Percentiles rank a stretch among this genome's conserved stretches.
These are phyloP conservation scores for Thelonectria rubi DNA, from an alignment of 2,329 filamentous ascomycete genomes.

Conservation along the genomic window DNA sequence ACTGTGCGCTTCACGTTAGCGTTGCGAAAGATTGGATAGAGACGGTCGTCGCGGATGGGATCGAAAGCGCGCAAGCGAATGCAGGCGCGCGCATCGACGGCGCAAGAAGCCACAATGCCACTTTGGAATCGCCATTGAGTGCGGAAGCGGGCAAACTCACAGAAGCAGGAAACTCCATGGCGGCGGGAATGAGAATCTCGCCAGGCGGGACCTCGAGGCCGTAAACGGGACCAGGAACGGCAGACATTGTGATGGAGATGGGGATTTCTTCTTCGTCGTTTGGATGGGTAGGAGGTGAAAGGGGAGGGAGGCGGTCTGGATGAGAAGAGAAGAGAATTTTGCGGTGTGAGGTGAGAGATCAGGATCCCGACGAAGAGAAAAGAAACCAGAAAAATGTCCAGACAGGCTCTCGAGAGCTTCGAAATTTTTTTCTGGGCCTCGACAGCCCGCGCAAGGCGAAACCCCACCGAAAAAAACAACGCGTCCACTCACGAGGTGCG, in stretches of 20 bases:
- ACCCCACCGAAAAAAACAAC: constrained; percentile 30
- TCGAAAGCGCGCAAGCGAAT: background rate
- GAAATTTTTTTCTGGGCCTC: constrained; percentile 48
- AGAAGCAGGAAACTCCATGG: constrained; percentile 81
- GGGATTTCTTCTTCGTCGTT: constrained; percentile 3
- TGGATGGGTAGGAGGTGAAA: constrained; percentile 8
- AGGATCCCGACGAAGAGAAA: constrained; percentile 31
- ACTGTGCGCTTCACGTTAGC: constrained; percentile 62
- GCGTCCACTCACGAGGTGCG: constrained; percentile 41
- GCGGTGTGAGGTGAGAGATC: constrained; percentile 24
- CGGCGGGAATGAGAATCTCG: constrained; percentile 82
- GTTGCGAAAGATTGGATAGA: background rate
- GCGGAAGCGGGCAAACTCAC: constrained; percentile 62
- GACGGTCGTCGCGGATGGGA: background rate
- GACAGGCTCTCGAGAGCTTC: constrained; percentile 36
- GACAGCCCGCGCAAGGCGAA: constrained; percentile 14
- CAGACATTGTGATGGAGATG: constrained; percentile 58
- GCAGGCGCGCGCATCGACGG: background rate
- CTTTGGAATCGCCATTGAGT: background rate
- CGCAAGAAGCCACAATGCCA: constrained; percentile 1
- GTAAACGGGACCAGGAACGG: constrained; percentile 81
- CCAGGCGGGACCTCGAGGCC: constrained; percentile 90
- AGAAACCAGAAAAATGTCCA: constrained; percentile 36
- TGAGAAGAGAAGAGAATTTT: constrained; percentile 14
- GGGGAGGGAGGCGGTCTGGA: constrained; percentile 5